Conservation (phyloP, 179 eudicot genomes). For the Monotropa hypopitys region DNA sequence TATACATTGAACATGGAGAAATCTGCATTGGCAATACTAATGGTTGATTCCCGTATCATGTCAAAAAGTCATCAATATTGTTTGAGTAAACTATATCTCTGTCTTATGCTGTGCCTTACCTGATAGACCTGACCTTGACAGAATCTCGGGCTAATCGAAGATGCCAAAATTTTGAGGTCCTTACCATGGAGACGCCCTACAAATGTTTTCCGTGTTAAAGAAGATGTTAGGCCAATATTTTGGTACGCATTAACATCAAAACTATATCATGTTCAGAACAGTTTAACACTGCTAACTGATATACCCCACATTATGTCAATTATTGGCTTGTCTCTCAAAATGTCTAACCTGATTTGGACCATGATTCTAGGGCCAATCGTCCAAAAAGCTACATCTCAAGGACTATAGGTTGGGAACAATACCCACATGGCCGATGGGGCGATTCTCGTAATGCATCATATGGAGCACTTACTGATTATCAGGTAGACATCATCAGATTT, state of each 20-base stretch:
- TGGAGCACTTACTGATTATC: constrained; percentile 80
- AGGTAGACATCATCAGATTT: constrained; percentile 32
- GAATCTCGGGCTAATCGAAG: constrained; percentile 98
- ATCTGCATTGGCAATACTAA: constrained; percentile 81
- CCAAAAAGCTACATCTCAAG: constrained; percentile 88
- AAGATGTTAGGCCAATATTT: constrained; percentile 91
- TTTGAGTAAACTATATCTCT: background rate
- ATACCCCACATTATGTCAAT: background rate
- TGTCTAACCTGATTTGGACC: constrained; percentile 9
- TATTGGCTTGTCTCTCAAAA: background rate
- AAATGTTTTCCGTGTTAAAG: constrained; percentile 73
- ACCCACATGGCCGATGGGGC: constrained; percentile 94
- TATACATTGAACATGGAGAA: constrained; percentile 98
- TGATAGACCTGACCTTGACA: constrained; percentile 22
- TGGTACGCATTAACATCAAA: constrained; percentile 36
- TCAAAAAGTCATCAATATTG: background rate
- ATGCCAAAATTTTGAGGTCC: constrained; percentile 68
- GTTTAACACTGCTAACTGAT: background rate
- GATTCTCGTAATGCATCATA: constrained; percentile 79
- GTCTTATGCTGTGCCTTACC: constrained; percentile 5
- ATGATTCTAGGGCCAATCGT: constrained; percentile 83
- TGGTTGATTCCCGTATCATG: constrained; percentile 31
- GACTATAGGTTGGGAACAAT: constrained; percentile 87
- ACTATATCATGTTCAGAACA: background rate
- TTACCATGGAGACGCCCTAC: constrained; percentile 90